phyloP scores from a whole-genome alignment of 495 filamentous ascomycete genomes.

The Parathielavia appendiculata region DNA sequence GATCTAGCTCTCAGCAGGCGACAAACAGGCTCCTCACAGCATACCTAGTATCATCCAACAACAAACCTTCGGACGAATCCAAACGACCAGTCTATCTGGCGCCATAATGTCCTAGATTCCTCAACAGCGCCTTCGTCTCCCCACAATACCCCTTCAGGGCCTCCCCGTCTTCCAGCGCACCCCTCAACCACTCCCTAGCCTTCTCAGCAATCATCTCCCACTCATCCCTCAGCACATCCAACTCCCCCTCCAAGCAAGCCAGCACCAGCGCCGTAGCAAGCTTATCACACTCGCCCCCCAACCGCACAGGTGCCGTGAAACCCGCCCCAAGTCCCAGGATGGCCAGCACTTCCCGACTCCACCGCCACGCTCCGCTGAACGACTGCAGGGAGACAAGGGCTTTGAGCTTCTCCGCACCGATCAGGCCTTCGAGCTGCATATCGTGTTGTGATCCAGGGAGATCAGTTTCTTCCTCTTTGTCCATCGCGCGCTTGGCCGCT shows the following conservation, averaged over 20 bases:
- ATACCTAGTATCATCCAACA: too few species aligned
- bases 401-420: constrained; percentile 1
- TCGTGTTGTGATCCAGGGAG: background rate
- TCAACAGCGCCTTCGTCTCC: background rate
- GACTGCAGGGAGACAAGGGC: constrained; percentile 43
- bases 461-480: too few species aligned
- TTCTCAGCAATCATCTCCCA: constrained; percentile 56
- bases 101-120: background rate
- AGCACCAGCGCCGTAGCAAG: constrained; percentile 49
- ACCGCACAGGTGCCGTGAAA: background rate
- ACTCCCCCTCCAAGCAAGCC: constrained; percentile 42
- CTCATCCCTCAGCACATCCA: constrained; percentile 37
- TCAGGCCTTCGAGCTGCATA: background rate
- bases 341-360: constrained; percentile 10
- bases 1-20: too few species aligned
- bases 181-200: constrained; percentile 40
- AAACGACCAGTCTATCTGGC: too few species aligned
- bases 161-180: background rate
- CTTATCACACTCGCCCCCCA: constrained; percentile 9
- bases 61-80: too few species aligned
- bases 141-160: background rate
- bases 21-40: too few species aligned
- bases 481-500: background rate
- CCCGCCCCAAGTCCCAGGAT: constrained; percentile 26
- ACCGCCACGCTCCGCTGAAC: constrained; percentile 48